Evolutionary conservation across 345 rosid species (phyloP).

Genomic region (Sapria himalayana): DNA sequence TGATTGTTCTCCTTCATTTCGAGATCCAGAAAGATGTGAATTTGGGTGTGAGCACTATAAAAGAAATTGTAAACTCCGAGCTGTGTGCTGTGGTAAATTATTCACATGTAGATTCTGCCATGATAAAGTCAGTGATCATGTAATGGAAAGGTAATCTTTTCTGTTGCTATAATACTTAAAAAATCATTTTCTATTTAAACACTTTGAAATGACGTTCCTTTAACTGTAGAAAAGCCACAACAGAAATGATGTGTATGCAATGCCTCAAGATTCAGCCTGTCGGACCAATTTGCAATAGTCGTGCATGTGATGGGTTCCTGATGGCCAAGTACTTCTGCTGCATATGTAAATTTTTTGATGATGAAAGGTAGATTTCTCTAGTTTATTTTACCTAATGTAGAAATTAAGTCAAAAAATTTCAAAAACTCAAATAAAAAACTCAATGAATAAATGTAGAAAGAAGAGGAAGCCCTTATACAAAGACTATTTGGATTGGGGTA

Average conservation of each 20-base stretch:
- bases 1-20: slow-evolving; percentile 45
- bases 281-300: slow-evolving; percentile 36
- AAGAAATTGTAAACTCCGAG: slow-evolving; percentile 60
- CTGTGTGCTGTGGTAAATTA: slow-evolving; percentile 56
- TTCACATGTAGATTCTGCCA: slow-evolving; percentile 62
- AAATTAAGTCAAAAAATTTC: too few species aligned
- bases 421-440: too few species aligned
- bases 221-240: slow-evolving; percentile 38
- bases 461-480: too few species aligned
- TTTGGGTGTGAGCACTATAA: slow-evolving; percentile 71
- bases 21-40: slow-evolving; percentile 29
- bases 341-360: slow-evolving; percentile 43
- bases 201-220: slow-evolving; percentile 4
- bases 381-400: too few species aligned
- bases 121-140: slow-evolving; percentile 64
- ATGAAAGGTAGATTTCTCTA: slow-evolving; percentile 55
- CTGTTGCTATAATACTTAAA: too few species aligned
- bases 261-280: slow-evolving; percentile 53
- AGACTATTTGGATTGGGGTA: too few species aligned
- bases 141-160: slow-evolving; percentile 46
- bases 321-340: slow-evolving; percentile 64
- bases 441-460: too few species aligned
- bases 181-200: too few species aligned
- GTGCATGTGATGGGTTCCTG: slow-evolving; percentile 33
- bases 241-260: slow-evolving; percentile 79